phyloP scores from a whole-genome alignment of 805 yeast species.

The Scheffersomyces amazonensis region DNA sequence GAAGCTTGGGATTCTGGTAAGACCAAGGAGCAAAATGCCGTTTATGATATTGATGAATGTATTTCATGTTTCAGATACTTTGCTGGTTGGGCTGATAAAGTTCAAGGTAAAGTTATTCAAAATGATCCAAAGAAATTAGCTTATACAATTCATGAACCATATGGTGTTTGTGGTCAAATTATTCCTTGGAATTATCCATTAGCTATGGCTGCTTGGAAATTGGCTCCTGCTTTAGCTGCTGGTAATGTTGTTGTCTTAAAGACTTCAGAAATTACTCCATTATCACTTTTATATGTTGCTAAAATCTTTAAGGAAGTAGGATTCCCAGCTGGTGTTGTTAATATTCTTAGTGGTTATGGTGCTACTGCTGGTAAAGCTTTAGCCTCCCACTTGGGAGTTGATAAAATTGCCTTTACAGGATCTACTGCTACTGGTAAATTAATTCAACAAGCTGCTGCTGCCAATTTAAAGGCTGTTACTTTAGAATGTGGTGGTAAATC shows the following conservation, averaged over 20 bases:
- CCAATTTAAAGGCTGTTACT: conserved; percentile 60
- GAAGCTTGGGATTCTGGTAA: conserved; percentile 50
- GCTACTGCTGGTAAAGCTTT: conserved; percentile 65
- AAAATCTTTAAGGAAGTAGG: conserved; percentile 60
- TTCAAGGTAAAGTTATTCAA: conserved; percentile 45
- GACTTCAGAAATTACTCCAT: conserved; percentile 74
- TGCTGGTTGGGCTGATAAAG: conserved; percentile 64
- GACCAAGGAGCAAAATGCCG: conserved; percentile 46
- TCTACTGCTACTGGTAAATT: conserved; percentile 65
- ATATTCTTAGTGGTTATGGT: conserved; percentile 71
- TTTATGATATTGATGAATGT: conserved; percentile 46
- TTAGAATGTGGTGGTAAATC: conserved; percentile 76
- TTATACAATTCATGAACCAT: conserved; percentile 62
- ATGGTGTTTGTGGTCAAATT: conserved; percentile 45
- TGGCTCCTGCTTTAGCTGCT: conserved; percentile 79
- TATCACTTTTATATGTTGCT: conserved; percentile 63
- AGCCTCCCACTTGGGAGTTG: conserved; percentile 56
- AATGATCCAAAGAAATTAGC: conserved; percentile 52
- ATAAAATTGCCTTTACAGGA: conserved; percentile 64
- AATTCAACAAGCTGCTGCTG: conserved; percentile 59
- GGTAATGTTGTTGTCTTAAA: conserved; percentile 74
- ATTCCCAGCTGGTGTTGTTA: conserved; percentile 74
- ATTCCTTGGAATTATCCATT: conserved; percentile 48
- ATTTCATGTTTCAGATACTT: conserved; percentile 47
- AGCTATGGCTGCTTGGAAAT: conserved; percentile 75